Conservation (phyloP, 2,329 filamentous ascomycete species). For the Berkeleyomyces basicola region DNA sequence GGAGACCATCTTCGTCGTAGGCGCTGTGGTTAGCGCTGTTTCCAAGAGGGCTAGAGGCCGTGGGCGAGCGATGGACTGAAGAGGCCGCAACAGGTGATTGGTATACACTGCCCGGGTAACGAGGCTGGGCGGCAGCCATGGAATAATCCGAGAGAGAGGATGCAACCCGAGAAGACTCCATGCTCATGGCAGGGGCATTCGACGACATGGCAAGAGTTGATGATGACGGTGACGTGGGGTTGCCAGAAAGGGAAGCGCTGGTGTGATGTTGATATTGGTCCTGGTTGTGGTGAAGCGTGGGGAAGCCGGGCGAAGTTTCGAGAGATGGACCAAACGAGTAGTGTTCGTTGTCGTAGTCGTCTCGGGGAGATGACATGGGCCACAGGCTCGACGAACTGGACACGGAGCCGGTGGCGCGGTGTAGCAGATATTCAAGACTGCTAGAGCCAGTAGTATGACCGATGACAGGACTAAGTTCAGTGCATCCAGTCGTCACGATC, state of each 20-base stretch:
- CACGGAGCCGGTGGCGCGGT: conserved; percentile 16
- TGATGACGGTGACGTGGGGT: neutral
- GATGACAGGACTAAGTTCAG: neutral
- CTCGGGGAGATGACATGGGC: conserved; percentile 23
- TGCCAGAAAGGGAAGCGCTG: neutral
- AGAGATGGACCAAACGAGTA: conserved; percentile 15
- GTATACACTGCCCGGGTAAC: conserved; percentile 5
- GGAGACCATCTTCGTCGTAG: conserved; percentile 7
- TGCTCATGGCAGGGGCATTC: neutral
- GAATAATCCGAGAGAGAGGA: conserved; percentile 5
- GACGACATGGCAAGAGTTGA: neutral
- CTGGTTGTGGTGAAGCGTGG: neutral
- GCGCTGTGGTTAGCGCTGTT: neutral
- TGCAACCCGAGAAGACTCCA: neutral
- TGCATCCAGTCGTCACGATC: neutral
- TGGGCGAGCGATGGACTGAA: neutral
- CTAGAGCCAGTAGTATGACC: conserved; percentile 2
- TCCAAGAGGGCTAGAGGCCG: conserved; percentile 4
- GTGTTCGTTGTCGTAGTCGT: conserved; percentile 25
- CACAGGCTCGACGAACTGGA: conserved; percentile 16
- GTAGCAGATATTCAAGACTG: conserved; percentile 3
- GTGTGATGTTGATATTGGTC: neutral
- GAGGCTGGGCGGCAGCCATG: neutral
- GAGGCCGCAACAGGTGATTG: neutral
- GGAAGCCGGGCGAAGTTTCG: neutral